phyloP scores from a whole-genome alignment of 257 asterid species.

The Buddleja alternifolia region DNA sequence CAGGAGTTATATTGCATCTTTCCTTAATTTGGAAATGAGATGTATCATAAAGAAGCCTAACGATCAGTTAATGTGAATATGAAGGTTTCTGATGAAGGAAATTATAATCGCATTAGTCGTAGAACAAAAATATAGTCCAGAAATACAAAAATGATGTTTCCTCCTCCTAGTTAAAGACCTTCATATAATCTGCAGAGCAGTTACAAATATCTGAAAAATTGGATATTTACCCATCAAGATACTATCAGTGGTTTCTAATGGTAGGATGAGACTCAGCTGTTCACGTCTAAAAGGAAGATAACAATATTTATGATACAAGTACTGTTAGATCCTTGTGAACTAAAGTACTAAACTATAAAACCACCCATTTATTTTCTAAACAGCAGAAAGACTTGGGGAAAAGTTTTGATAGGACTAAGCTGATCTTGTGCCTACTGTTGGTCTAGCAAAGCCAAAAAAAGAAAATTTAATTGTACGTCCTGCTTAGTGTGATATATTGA shows the following conservation, averaged over 20 bases:
- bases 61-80: constrained; percentile 10
- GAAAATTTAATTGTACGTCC: background rate
- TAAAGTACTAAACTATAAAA: background rate
- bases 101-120: background rate
- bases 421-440: background rate
- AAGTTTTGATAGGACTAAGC: background rate
- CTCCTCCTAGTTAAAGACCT: constrained; percentile 21
- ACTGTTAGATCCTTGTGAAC: constrained; percentile 7
- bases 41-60: background rate
- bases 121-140: constrained; percentile 6
- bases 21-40: constrained; percentile 18
- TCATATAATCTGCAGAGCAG: background rate
- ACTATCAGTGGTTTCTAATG: constrained; percentile 7
- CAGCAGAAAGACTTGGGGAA: background rate
- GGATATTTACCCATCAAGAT: constrained; percentile 1
- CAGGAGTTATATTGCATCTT: constrained; percentile 3
- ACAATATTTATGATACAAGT: constrained; percentile 12
- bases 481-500: constrained; percentile 1
- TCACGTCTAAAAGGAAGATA: background rate
- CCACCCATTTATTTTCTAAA: background rate
- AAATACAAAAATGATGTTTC: background rate
- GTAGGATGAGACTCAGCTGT: constrained; percentile 18
- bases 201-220: background rate
- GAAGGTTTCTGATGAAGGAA: background rate
- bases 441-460: background rate